Conservation (phyloP, 148 eudicot species). For the Beta vulgaris region DNA sequence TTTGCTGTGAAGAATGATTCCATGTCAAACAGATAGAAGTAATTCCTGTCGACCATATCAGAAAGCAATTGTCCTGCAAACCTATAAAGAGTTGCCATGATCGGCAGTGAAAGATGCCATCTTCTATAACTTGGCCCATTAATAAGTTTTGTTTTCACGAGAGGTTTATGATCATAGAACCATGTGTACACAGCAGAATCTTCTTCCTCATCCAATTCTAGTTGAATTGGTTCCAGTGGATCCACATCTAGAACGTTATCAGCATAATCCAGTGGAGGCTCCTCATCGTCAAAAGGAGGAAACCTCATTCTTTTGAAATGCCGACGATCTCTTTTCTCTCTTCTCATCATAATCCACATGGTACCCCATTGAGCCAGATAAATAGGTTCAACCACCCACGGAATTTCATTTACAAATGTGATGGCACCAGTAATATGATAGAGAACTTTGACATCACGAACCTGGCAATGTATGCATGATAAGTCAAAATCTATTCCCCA, state of each 20-base stretch:
- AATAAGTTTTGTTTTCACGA: conserved; percentile 92
- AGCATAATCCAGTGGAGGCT: conserved; percentile 97
- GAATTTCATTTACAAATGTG: conserved; percentile 97
- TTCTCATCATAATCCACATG: conserved; percentile 99
- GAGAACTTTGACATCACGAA: conserved; percentile 91
- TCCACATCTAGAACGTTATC: conserved; percentile 97
- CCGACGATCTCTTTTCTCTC: conserved; percentile 94
- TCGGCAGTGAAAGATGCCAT: conserved; percentile 97
- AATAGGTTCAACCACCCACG: conserved; percentile 99
- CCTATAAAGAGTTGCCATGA: conserved; percentile 97
- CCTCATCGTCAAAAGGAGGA: conserved; percentile 99
- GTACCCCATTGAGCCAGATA: conserved; percentile 99
- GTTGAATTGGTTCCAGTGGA: conserved; percentile 94
- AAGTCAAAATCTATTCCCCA: neutral
- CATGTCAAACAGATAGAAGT: conserved; percentile 96
- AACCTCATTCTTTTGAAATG: conserved; percentile 98
- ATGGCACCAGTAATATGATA: conserved; percentile 99
- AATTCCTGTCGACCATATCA: conserved; percentile 86
- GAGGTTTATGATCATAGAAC: conserved; percentile 98
- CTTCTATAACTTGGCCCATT: conserved; percentile 95
- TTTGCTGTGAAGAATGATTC: conserved; percentile 98
- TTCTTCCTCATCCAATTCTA: conserved; percentile 94
- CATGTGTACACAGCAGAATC: conserved; percentile 93
- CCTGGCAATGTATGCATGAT: conserved; percentile 36
- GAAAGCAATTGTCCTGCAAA: conserved; percentile 97